Evolutionary conservation across 1,284 basidiomycete species (phyloP), one percentile per base, ranked within the genome.

Genomic region (Porogramme epimiltina): DNA sequence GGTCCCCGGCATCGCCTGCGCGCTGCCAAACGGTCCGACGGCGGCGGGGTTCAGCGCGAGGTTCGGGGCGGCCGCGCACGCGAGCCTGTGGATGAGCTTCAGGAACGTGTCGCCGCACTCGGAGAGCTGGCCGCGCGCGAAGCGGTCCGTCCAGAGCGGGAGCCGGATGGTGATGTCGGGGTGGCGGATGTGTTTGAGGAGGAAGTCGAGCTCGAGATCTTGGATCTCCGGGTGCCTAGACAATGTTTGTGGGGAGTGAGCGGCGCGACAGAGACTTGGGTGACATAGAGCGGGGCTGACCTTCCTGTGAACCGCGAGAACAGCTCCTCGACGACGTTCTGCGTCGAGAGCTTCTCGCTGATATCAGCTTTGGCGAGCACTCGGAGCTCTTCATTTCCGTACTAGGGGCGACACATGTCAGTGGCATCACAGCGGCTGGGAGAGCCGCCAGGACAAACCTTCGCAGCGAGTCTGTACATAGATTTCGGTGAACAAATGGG

Each of bases 401-500:
- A 50, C 48, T 53, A 18, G 28, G 13, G 8, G 28, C 13, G 28
- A 31, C 13, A 13, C 6, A 31, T 31, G 36, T 13, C 22, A 4
- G 15, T 2, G 36, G 25, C 18, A 1, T 31, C 28, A 31, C 28
- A 13, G 13, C 28, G 15, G 3, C 6, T 6, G 13, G 2, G 18
- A n/a, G 2, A 28, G 18, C 3, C 13, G 10, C 6, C 13, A 4
- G 6, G 28, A 48, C 50, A n/a, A 22, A 62, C 62, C 44, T 58
- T 62, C n/a, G 48, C 42, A 2, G 60, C 58, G 4, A 63, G 45
- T 2, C 58, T 50, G 41, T 62, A 60, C 51, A 57, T 55, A 2
- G 62, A 62, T 48, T 63, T 63, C 6, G 60, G 58, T 4, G 62
- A 63, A 42, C 60, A 58, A 2, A 49, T 48, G 16, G 54, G 52